phyloP scores from a whole-genome alignment of 345 rosid genomes.

The Linum usitatissimum region DNA sequence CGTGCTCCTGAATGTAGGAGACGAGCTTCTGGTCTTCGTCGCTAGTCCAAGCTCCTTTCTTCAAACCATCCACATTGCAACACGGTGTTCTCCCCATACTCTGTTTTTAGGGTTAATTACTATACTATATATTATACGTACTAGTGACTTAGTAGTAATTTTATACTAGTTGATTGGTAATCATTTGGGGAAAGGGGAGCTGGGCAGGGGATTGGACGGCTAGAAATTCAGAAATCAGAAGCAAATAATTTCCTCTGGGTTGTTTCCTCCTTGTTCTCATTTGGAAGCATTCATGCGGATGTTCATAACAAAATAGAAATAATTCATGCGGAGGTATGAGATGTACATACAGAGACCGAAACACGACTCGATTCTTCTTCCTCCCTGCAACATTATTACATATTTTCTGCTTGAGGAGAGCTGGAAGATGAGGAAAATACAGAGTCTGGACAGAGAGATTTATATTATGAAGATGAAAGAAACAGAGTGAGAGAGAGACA shows the following conservation, averaged over 20 bases:
- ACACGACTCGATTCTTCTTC: not conserved
- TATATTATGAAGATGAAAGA: not conserved
- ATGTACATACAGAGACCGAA: too few relatives aligned
- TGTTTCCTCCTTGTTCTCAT: too few relatives aligned
- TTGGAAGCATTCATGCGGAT: too few relatives aligned
- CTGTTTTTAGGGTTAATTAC: not conserved
- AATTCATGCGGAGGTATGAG: too few relatives aligned
- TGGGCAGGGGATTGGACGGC: too few relatives aligned
- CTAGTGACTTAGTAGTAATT: not conserved
- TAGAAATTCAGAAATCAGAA: too few relatives aligned
- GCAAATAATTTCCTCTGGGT: too few relatives aligned
- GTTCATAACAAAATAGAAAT: too few relatives aligned
- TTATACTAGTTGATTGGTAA: too few relatives aligned
- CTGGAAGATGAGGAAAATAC: not conserved
- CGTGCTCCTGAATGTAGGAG: slow-evolving; percentile 29
- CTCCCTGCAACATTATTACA: not conserved
- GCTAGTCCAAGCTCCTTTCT: slow-evolving; percentile 43
- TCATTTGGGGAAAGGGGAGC: too few relatives aligned
- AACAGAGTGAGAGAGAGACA: not conserved
- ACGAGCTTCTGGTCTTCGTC: slow-evolving; percentile 41
- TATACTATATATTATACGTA: too few relatives aligned
- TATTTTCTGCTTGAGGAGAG: not conserved
- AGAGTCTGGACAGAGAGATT: not conserved
- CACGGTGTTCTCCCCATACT: slow-evolving; percentile 31
- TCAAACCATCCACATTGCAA: slow-evolving; percentile 24